These are phyloP conservation scores for Phytophthora chlamydospora DNA, from an alignment of 352 stramenopile species.

Conservation along the genomic window DNA sequence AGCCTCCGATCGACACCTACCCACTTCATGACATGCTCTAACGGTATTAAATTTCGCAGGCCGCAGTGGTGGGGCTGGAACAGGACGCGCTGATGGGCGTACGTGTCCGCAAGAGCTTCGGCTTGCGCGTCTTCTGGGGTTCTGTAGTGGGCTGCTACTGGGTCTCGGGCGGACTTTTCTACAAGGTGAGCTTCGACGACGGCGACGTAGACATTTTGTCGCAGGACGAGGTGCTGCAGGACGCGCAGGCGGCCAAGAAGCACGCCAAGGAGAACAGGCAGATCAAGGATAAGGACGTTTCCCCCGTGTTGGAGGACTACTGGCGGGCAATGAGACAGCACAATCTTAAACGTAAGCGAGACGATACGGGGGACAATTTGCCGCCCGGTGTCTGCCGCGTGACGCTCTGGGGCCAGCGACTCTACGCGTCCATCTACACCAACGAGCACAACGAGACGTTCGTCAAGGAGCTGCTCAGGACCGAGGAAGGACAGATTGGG, in stretches of 20 bases:
- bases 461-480: slow-evolving; percentile 61
- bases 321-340: slow-evolving; percentile 35
- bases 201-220: slow-evolving; percentile 80
- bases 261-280: slow-evolving; percentile 36
- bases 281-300: slow-evolving; percentile 1
- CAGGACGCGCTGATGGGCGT: slow-evolving; percentile 36
- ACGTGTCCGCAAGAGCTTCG: slow-evolving; percentile 76
- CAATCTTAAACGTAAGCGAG: slow-evolving; percentile 52
- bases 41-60: slow-evolving; percentile 5
- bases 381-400: slow-evolving; percentile 33
- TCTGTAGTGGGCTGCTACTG: slow-evolving; percentile 62
- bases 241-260: slow-evolving; percentile 44
- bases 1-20: neutral
- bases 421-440: slow-evolving; percentile 75
- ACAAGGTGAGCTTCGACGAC: slow-evolving; percentile 86
- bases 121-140: slow-evolving; percentile 70
- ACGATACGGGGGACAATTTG: slow-evolving; percentile 16
- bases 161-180: slow-evolving; percentile 58
- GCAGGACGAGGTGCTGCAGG: slow-evolving; percentile 53
- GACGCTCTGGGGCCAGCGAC: slow-evolving; percentile 59
- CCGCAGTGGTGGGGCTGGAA: slow-evolving; percentile 23
- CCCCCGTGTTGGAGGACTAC: slow-evolving; percentile 21
- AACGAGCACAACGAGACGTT: slow-evolving; percentile 50
- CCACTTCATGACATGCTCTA: neutral
- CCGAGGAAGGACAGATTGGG: slow-evolving; percentile 46